These are phyloP conservation scores for Pyrenophora tritici-repentis DNA, from an alignment of 2,329 filamentous ascomycete species.

Conservation along the genomic window DNA sequence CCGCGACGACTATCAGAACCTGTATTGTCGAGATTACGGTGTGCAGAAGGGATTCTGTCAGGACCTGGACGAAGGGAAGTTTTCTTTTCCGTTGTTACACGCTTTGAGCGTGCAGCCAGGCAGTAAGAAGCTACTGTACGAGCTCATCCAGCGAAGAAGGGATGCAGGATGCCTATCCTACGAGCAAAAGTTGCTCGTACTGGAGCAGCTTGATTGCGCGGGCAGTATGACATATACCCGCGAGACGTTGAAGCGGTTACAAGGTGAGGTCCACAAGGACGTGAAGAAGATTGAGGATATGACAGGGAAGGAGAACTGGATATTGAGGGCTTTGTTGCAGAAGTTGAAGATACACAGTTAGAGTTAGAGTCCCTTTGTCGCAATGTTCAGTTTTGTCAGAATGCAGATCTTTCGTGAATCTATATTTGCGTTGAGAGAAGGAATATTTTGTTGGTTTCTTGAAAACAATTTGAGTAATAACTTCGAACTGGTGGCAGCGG, in stretches of 20 bases:
- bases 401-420: too few species aligned
- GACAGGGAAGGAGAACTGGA: neutral
- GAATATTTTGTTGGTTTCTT: too few species aligned
- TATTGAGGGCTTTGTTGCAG: conserved; percentile 1
- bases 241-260: neutral
- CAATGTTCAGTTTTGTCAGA: too few species aligned
- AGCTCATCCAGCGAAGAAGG: neutral
- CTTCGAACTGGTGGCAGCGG: too few species aligned
- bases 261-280: neutral
- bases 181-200: neutral
- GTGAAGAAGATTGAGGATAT: neutral
- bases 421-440: too few species aligned
- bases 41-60: conserved; percentile 89
- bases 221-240: neutral
- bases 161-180: neutral
- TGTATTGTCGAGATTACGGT: conserved; percentile 64
- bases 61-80: conserved; percentile 92
- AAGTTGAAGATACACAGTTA: neutral
- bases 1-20: conserved; percentile 87
- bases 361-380: too few species aligned
- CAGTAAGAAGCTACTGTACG: neutral
- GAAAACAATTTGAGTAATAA: too few species aligned
- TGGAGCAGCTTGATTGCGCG: neutral
- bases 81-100: conserved; percentile 56
- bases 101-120: neutral